A percentile compares a stretch with the other conserved stretches of the same genome.
phyloP scores from a whole-genome alignment of 1,139 yeast genomes.

The Blastobotrys aristatus region DNA sequence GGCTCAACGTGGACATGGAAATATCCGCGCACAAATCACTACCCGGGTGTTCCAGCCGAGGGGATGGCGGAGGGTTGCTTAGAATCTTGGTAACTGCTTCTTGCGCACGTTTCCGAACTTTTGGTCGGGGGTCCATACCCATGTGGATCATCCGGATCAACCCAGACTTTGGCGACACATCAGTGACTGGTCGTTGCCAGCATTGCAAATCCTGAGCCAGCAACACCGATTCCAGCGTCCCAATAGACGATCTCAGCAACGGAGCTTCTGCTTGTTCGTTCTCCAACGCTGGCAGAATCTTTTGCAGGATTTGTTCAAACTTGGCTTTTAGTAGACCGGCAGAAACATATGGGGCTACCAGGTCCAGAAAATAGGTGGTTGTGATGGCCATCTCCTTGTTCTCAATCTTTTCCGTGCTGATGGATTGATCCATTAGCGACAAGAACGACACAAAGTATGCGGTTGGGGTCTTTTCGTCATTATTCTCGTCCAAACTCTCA shows the following conservation, averaged over 20 bases:
- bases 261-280: constrained; percentile 76
- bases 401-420: constrained; percentile 44
- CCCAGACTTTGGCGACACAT: constrained; percentile 76
- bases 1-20: constrained; percentile 50
- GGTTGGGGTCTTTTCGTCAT: constrained; percentile 50
- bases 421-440: constrained; percentile 72
- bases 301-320: constrained; percentile 70
- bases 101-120: constrained; percentile 91
- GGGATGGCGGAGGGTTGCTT: constrained; percentile 73
- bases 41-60: constrained; percentile 73
- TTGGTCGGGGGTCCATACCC: constrained; percentile 85
- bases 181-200: constrained; percentile 49
- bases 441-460: constrained; percentile 83
- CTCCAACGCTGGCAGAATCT: constrained; percentile 76
- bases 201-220: constrained; percentile 74
- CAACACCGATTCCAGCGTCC: constrained; percentile 74
- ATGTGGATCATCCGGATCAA: constrained; percentile 74
- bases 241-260: constrained; percentile 73
- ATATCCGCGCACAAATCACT: constrained; percentile 64
- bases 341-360: constrained; percentile 73
- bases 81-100: constrained; percentile 70
- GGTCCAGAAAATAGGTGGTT: constrained; percentile 75
- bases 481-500: constrained; percentile 73
- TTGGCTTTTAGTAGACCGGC: constrained; percentile 61
- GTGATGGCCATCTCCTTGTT: constrained; percentile 66